Evolutionary conservation across 2,329 filamentous ascomycete genomes (phyloP).

Genomic region (Neoascochyta sp.): DNA sequence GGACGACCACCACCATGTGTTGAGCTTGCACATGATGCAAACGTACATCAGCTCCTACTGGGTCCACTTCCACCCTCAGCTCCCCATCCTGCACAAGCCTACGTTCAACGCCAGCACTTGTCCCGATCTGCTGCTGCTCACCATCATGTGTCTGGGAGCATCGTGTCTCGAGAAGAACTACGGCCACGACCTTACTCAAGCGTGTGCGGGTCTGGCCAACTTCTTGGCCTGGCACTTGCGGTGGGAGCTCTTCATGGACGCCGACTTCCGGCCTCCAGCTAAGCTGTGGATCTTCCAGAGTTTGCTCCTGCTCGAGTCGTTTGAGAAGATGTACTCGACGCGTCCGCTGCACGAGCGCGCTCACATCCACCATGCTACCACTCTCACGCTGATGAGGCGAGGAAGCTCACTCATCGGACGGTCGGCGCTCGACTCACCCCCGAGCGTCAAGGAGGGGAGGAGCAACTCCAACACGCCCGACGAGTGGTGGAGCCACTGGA

Average conservation of each 20-base stretch:
- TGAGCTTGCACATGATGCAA: slow-evolving; percentile 94
- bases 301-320: slow-evolving; percentile 80
- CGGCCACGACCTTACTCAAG: slow-evolving; percentile 67
- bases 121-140: slow-evolving; percentile 76
- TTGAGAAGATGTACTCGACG: slow-evolving; percentile 98
- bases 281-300: slow-evolving; percentile 97
- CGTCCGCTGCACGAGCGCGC: slow-evolving; percentile 87
- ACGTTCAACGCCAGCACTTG: slow-evolving; percentile 88
- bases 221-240: slow-evolving; percentile 91
- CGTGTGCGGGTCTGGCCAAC: slow-evolving; percentile 78
- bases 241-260: slow-evolving; percentile 92
- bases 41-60: slow-evolving; percentile 85
- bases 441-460: slow-evolving; percentile 64
- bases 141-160: slow-evolving; percentile 89
- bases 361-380: slow-evolving; percentile 95
- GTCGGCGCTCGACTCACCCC: slow-evolving; percentile 78
- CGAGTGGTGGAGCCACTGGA: slow-evolving; percentile 95
- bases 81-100: slow-evolving; percentile 91
- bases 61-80: slow-evolving; percentile 88
- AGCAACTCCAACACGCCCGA: slow-evolving; percentile 63
- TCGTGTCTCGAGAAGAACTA: slow-evolving; percentile 83
- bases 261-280: slow-evolving; percentile 83
- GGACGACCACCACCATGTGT: slow-evolving; percentile 56
- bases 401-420: slow-evolving; percentile 87
- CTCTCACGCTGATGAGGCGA: slow-evolving; percentile 89